A percentile compares a stretch with the other conserved stretches of the same genome.
Evolutionary conservation across 2,329 filamentous ascomycete genomes (phyloP).

Genomic region (Scedosporium boydii): DNA sequence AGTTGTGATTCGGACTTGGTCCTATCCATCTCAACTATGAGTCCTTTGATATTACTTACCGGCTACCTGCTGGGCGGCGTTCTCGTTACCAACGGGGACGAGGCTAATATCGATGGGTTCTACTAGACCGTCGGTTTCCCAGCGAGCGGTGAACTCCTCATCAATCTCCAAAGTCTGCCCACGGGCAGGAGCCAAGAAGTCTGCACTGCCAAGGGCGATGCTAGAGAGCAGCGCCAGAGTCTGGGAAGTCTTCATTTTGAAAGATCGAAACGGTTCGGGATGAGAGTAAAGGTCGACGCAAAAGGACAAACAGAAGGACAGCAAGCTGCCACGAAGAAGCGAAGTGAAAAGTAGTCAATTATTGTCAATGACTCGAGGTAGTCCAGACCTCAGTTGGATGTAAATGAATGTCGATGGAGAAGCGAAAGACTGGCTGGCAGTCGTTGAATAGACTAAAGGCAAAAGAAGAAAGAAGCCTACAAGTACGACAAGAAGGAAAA

Average conservation of each 20-base stretch:
- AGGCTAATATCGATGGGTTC: slow-evolving; percentile 2
- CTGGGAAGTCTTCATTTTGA: slow-evolving; percentile 5
- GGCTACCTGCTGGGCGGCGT: neutral
- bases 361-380: neutral
- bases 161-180: neutral
- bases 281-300: neutral
- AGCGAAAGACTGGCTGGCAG: slow-evolving; percentile 6
- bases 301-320: neutral
- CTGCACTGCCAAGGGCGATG: slow-evolving; percentile 4
- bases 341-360: neutral
- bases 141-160: neutral
- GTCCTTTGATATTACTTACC: neutral
- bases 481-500: slow-evolving; percentile 3
- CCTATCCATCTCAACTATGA: neutral
- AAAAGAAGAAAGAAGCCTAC: slow-evolving; percentile 2
- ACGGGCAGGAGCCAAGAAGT: neutral
- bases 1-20: neutral
- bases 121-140: slow-evolving; percentile 3
- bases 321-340: slow-evolving; percentile 1
- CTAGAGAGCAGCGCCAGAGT: slow-evolving; percentile 5
- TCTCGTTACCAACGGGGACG: neutral
- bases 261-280: neutral
- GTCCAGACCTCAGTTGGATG: slow-evolving; percentile 5
- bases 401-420: neutral
- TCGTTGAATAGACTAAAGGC: neutral